Conservation (phyloP, 116 monocot genomes). For the Papilionanthe hybrid region DNA sequence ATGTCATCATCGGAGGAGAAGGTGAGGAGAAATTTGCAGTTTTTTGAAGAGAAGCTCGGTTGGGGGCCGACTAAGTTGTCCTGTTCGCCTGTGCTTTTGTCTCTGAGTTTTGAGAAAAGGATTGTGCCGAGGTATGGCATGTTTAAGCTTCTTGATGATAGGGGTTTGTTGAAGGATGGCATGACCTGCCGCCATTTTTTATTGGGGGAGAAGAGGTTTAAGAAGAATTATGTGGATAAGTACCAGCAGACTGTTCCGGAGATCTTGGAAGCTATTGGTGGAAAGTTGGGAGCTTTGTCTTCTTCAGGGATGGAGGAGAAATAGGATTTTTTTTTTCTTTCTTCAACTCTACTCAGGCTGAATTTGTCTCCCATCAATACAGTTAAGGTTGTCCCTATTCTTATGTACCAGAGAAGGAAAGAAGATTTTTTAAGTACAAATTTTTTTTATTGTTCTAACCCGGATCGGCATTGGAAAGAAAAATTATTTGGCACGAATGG, state of each 20-base stretch:
- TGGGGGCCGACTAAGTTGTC: constrained; percentile 13
- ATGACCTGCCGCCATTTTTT: neutral
- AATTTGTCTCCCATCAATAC: too few species aligned
- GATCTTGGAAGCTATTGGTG: constrained; percentile 1
- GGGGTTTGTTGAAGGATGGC: neutral
- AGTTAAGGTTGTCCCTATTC: too few species aligned
- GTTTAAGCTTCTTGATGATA: neutral
- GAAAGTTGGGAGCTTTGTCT: neutral
- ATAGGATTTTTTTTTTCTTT: neutral
- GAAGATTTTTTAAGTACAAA: too few species aligned
- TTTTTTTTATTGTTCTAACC: too few species aligned
- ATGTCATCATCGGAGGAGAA: constrained; percentile 22
- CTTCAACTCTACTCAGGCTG: too few species aligned
- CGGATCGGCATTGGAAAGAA: too few species aligned
- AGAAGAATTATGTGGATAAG: neutral
- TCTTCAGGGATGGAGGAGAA: neutral
- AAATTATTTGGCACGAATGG: too few species aligned
- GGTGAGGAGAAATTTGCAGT: constrained; percentile 4
- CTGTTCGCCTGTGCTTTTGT: constrained; percentile 7
- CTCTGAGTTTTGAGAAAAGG: constrained; percentile 11
- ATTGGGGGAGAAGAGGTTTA: constrained; percentile 8
- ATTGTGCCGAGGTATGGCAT: constrained; percentile 11
- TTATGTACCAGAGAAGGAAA: too few species aligned
- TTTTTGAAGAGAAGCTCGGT: constrained; percentile 8
- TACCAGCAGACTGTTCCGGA: constrained; percentile 3